A percentile compares a stretch with the other conserved stretches of the same genome.
Evolutionary conservation across 2,329 filamentous ascomycete species (phyloP).

Genomic region (Fusarium dimerum): DNA sequence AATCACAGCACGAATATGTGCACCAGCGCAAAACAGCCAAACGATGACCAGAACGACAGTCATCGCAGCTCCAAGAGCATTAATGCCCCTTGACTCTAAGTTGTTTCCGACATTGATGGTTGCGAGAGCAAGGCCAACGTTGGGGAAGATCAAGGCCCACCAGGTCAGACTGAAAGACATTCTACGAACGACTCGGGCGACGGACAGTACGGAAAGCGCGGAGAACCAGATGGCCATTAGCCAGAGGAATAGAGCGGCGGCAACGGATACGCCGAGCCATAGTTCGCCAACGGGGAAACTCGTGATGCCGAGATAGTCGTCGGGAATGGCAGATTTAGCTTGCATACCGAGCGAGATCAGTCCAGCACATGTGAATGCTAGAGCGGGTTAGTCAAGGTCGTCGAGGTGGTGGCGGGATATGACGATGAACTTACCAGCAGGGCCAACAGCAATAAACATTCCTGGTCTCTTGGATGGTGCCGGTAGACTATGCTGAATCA

Average conservation of each 20-base stretch:
- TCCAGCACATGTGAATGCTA: conserved; percentile 43
- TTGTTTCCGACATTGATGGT: conserved; percentile 52
- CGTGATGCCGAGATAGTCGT: conserved; percentile 26
- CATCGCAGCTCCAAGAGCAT: conserved; percentile 50
- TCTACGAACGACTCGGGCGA: conserved; percentile 36
- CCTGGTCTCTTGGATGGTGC: conserved; percentile 48
- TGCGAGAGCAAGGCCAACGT: conserved; percentile 56
- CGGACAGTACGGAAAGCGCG: conserved; percentile 39
- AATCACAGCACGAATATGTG: conserved; percentile 45
- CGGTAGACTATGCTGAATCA: conserved; percentile 53
- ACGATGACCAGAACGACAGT: conserved; percentile 50
- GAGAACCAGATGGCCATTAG: conserved; percentile 57
- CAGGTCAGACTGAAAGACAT: conserved; percentile 51
- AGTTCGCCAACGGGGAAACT: conserved; percentile 31
- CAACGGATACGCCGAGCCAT: conserved; percentile 46
- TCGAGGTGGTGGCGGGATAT: not conserved
- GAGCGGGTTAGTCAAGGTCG: not conserved
- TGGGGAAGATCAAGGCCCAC: conserved; percentile 54
- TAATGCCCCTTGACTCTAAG: conserved; percentile 47
- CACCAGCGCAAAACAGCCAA: conserved; percentile 50
- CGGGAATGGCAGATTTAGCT: conserved; percentile 19
- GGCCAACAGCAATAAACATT: conserved; percentile 57
- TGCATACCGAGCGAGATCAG: conserved; percentile 48
- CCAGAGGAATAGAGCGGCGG: conserved; percentile 52
- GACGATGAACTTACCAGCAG: conserved; percentile 35